These are phyloP conservation scores for Fusarium papillatum DNA, from an alignment of 2,329 filamentous ascomycete genomes.

Conservation along the genomic window DNA sequence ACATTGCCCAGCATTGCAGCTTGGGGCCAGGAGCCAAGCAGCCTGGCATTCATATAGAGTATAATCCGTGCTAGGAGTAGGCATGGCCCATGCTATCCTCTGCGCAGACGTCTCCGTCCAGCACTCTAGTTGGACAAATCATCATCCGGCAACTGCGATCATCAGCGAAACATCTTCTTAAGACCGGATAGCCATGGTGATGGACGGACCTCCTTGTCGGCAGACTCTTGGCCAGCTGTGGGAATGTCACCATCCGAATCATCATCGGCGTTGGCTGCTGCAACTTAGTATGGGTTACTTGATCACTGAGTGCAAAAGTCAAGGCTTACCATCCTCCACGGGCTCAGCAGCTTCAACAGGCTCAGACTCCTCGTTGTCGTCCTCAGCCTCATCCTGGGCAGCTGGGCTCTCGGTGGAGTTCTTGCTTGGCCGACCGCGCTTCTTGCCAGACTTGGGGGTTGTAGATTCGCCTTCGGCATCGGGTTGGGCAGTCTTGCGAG, in stretches of 20 bases:
- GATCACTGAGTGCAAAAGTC: background rate
- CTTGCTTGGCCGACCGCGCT: slow-evolving; percentile 49
- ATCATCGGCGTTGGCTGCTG: slow-evolving; percentile 33
- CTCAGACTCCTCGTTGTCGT: slow-evolving; percentile 8
- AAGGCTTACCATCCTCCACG: slow-evolving; percentile 7
- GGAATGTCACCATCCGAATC: slow-evolving; percentile 28
- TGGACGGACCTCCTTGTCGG: slow-evolving; percentile 46
- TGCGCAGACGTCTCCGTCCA: background rate
- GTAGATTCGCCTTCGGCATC: slow-evolving; percentile 25
- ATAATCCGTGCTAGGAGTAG: background rate
- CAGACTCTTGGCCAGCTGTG: slow-evolving; percentile 9
- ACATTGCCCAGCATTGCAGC: background rate
- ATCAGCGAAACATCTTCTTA: slow-evolving; percentile 47
- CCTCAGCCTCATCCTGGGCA: slow-evolving; percentile 24
- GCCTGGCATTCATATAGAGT: slow-evolving; percentile 1
- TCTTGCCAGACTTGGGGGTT: slow-evolving; percentile 36
- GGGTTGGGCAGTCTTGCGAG: slow-evolving; percentile 44
- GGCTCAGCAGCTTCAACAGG: background rate
- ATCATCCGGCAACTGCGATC: slow-evolving; percentile 35
- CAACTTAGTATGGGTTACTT: slow-evolving; percentile 12
- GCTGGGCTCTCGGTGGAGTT: slow-evolving; percentile 38
- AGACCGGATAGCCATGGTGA: slow-evolving; percentile 36
- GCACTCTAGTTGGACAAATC: slow-evolving; percentile 30
- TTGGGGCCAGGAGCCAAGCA: slow-evolving; percentile 7
- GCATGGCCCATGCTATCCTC: background rate